These are phyloP conservation scores for Tuber brumale DNA, from an alignment of 495 filamentous ascomycete species.

Conservation along the genomic window DNA sequence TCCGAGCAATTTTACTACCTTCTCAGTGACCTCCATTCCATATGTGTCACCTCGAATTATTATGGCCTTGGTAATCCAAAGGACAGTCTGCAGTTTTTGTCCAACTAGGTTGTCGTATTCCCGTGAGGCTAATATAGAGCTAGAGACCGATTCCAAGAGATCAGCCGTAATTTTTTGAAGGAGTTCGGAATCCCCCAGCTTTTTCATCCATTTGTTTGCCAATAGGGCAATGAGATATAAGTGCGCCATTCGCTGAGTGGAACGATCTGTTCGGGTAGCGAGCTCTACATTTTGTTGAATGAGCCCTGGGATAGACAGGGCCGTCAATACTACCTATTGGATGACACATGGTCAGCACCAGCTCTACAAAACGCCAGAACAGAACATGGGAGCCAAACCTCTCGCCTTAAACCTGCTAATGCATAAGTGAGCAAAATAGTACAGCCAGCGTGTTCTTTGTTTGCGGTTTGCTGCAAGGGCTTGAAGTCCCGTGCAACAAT, in stretches of 20 bases:
- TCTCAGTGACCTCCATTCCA: constrained; percentile 48
- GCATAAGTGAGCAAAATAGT: constrained; percentile 59
- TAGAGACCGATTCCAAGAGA: constrained; percentile 14
- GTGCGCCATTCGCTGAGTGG: constrained; percentile 47
- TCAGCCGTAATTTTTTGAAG: constrained; percentile 18
- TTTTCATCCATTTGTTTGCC: constrained; percentile 54
- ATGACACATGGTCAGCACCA: neutral
- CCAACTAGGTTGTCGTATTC: constrained; percentile 9
- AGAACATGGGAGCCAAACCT: constrained; percentile 36
- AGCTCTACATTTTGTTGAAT: constrained; percentile 20
- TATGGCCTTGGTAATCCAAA: constrained; percentile 54
- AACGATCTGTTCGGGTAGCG: constrained; percentile 18
- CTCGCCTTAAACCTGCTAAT: constrained; percentile 53
- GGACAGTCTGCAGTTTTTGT: constrained; percentile 44
- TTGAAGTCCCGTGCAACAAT: constrained; percentile 28
- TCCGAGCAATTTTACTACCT: constrained; percentile 54
- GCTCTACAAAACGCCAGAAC: neutral
- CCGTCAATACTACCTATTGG: constrained; percentile 13
- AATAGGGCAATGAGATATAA: constrained; percentile 59
- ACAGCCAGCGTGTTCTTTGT: constrained; percentile 46
- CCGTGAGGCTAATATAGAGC: neutral
- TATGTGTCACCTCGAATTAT: constrained; percentile 45
- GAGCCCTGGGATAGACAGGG: constrained; percentile 22
- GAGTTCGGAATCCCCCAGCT: constrained; percentile 23
- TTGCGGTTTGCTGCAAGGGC: constrained; percentile 33